Percentiles rank a stretch among this genome's conserved stretches.
phyloP scores from a whole-genome alignment of 2,329 filamentous ascomycete species.

The Ophiostoma perfectum region DNA sequence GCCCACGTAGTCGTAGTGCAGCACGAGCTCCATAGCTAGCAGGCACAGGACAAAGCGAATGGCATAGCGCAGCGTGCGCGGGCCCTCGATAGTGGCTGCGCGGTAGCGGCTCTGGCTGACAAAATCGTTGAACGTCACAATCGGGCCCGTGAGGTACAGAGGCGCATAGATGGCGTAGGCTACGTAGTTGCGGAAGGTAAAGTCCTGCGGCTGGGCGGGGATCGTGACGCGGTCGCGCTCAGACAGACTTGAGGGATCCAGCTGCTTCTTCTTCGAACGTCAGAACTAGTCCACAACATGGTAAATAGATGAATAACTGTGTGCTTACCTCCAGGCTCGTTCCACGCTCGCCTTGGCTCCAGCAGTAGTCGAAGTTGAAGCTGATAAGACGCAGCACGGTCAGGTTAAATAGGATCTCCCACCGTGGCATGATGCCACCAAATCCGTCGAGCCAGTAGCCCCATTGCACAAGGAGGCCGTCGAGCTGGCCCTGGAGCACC shows the following conservation, averaged over 20 bases:
- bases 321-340: slow-evolving; percentile 72
- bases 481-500: slow-evolving; percentile 28
- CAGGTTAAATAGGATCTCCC: slow-evolving; percentile 98
- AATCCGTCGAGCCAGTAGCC: slow-evolving; percentile 70
- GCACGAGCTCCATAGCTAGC: slow-evolving; percentile 81
- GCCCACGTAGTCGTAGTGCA: slow-evolving; percentile 89
- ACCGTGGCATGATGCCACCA: slow-evolving; percentile 78
- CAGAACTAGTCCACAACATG: background rate
- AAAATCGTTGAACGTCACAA: slow-evolving; percentile 97
- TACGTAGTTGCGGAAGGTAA: slow-evolving; percentile 76
- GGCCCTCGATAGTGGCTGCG: slow-evolving; percentile 61
- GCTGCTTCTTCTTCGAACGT: slow-evolving; percentile 82
- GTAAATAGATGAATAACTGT: background rate
- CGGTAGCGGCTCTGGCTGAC: slow-evolving; percentile 76
- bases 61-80: slow-evolving; percentile 73
- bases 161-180: slow-evolving; percentile 89
- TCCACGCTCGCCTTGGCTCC: slow-evolving; percentile 64
- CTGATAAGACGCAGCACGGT: slow-evolving; percentile 88
- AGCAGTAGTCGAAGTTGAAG: slow-evolving; percentile 96
- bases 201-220: slow-evolving; percentile 66
- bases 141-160: slow-evolving; percentile 86
- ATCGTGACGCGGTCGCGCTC: slow-evolving; percentile 80
- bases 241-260: slow-evolving; percentile 79
- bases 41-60: slow-evolving; percentile 75
- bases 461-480: slow-evolving; percentile 48